These are phyloP conservation scores for Fusarium hostae DNA, from an alignment of 2,329 filamentous ascomycete species.

Conservation along the genomic window DNA sequence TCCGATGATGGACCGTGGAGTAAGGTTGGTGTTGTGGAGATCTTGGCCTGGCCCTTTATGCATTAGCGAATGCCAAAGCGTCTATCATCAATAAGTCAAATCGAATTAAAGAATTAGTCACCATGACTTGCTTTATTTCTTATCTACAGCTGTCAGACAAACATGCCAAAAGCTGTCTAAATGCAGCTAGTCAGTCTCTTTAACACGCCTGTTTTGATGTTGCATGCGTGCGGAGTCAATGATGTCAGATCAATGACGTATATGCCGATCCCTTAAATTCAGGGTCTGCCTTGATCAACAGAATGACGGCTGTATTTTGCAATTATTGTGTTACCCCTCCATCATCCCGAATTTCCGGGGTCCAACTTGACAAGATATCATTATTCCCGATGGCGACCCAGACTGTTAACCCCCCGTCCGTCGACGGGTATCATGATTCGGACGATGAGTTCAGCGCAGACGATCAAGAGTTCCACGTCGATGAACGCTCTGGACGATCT, in stretches of 20 bases:
- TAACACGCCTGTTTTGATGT: constrained; percentile 1
- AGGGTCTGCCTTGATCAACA: constrained; percentile 5
- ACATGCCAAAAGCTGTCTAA: neutral
- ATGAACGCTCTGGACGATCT: constrained; percentile 19
- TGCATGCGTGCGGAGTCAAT: constrained; percentile 11
- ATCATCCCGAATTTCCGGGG: neutral
- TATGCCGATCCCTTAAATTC: neutral
- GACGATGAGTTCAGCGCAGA: neutral
- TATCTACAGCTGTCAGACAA: neutral
- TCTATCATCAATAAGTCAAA: neutral
- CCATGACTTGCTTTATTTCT: neutral
- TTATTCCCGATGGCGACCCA: constrained; percentile 9
- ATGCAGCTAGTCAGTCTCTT: neutral
- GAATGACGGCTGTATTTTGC: constrained; percentile 4
- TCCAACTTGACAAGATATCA: neutral
- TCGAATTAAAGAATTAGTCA: neutral
- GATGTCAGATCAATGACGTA: constrained; percentile 28
- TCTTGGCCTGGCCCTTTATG: neutral
- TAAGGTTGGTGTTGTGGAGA: neutral
- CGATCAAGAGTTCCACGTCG: neutral
- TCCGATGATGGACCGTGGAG: neutral
- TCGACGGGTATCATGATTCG: neutral
- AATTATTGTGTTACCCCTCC: neutral
- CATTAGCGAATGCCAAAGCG: constrained; percentile 11
- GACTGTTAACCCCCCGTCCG: accelerated